Evolutionary conservation across 1,284 basidiomycete genomes (phyloP).

Genomic region (Psilocybe mexicana): DNA sequence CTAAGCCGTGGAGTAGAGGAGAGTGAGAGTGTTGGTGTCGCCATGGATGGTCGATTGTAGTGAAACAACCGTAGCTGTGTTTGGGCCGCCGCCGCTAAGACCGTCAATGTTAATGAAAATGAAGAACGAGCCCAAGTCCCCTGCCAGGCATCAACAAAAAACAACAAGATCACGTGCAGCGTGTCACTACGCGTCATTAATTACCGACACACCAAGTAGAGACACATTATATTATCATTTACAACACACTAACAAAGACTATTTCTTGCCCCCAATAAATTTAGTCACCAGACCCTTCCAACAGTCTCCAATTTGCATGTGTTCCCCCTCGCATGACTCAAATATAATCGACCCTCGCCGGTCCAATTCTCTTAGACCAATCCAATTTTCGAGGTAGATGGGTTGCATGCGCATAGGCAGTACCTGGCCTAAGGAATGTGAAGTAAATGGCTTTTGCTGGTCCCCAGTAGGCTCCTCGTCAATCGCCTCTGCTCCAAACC

Average conservation of each 20-base stretch:
- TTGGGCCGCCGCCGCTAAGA: background rate
- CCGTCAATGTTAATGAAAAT: background rate
- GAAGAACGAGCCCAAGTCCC: background rate
- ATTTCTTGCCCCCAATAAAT: conserved; percentile 41
- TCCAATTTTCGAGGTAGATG: conserved; percentile 81
- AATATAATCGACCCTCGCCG: conserved; percentile 66
- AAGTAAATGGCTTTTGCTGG: conserved; percentile 1
- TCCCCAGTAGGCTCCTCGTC: conserved; percentile 29
- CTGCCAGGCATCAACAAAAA: background rate
- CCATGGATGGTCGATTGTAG: conserved; percentile 3
- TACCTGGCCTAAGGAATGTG: conserved; percentile 32
- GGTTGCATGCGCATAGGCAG: conserved; percentile 77
- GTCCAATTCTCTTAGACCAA: conserved; percentile 81
- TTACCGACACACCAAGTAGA: too few relatives aligned
- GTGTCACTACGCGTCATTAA: too few relatives aligned
- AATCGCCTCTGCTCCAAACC: conserved; percentile 74
- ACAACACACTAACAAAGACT: background rate
- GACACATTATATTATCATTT: too few relatives aligned
- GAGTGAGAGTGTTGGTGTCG: conserved; percentile 6
- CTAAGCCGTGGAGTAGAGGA: conserved; percentile 44
- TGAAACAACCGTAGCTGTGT: background rate
- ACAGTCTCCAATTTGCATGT: conserved; percentile 78
- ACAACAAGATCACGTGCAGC: background rate
- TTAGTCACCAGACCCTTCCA: conserved; percentile 56
- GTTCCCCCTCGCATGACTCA: conserved; percentile 73